These are phyloP conservation scores for Physcomitrellopsis africana DNA, from an alignment of 225 moss, liverwort and hornwort species.

Conservation along the genomic window DNA sequence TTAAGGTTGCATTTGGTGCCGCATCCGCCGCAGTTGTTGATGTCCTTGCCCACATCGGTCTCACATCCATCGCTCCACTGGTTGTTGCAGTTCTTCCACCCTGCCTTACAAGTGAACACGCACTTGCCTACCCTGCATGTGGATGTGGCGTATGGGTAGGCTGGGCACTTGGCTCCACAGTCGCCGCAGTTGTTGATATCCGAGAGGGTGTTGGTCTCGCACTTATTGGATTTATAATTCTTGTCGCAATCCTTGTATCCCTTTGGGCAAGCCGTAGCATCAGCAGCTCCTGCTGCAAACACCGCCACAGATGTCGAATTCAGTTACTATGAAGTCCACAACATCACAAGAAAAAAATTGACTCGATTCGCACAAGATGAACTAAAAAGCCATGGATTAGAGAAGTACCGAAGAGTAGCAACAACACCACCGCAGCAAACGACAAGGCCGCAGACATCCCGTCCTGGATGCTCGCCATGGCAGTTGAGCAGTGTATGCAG, in stretches of 20 bases:
- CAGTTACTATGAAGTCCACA: no score
- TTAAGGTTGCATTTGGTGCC: not conserved
- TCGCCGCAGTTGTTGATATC: constrained; percentile 2
- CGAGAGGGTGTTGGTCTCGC: not conserved
- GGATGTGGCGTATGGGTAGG: not conserved
- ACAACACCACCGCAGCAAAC: no score
- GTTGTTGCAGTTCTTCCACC: constrained; percentile 1
- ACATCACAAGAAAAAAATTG: no score
- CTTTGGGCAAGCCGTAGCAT: not conserved
- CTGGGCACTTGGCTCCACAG: constrained; percentile 2
- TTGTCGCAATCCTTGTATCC: constrained; percentile 8
- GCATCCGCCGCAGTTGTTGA: not conserved
- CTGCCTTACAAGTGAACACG: not conserved
- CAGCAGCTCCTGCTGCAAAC: not conserved
- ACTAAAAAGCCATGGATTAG: no score
- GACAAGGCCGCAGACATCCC: no score
- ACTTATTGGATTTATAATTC: not conserved
- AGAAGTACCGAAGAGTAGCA: no score
- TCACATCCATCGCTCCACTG: constrained; percentile 8
- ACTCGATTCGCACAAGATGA: no score
- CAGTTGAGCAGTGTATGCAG: no score
- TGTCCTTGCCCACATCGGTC: not conserved
- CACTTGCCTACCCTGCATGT: constrained; percentile 10
- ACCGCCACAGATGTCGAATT: not conserved
- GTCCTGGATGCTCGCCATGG: no score